Percentiles rank a stretch among this genome's conserved stretches.
Evolutionary conservation across 768 basidiomycete species (phyloP).

Genomic region (Glaciozyma antarctica): DNA sequence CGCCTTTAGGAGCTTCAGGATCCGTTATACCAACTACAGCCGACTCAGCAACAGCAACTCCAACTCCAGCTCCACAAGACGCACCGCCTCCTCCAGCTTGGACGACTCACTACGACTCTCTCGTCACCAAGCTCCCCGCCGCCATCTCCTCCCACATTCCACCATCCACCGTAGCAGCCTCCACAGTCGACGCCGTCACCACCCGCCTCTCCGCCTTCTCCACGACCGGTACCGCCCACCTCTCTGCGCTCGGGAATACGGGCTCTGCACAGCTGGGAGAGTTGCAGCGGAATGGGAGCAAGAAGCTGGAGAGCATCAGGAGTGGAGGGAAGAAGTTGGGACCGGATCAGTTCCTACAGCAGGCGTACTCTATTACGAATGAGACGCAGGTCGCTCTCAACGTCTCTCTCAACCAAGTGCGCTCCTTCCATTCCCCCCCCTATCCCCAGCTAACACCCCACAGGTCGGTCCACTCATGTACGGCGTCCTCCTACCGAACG

Average conservation of each 20-base stretch:
- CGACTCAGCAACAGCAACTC: too few species aligned
- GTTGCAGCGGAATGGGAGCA: background rate
- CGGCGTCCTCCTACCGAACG: conserved; percentile 17
- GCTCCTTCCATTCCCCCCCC: background rate
- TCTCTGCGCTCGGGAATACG: background rate
- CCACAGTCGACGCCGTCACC: background rate
- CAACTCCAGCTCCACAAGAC: background rate
- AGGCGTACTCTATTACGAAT: conserved; percentile 17
- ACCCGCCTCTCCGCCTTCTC: background rate
- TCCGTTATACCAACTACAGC: too few species aligned
- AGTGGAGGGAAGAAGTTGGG: background rate
- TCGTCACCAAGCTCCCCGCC: conserved; percentile 14
- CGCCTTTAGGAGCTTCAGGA: too few species aligned
- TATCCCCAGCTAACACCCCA: background rate
- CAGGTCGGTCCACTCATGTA: conserved; percentile 25
- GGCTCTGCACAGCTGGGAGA: background rate
- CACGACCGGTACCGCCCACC: background rate
- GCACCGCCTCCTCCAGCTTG: background rate
- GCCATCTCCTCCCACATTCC: conserved; percentile 8
- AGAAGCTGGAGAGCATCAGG: background rate
- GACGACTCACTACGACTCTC: conserved; percentile 10
- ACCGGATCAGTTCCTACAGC: background rate
- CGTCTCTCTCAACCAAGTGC: conserved; percentile 18
- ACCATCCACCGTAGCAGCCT: background rate
- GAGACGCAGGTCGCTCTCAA: conserved; percentile 25